Conservation (phyloP, 768 basidiomycete genomes). For the Daedaleopsis nitida region DNA sequence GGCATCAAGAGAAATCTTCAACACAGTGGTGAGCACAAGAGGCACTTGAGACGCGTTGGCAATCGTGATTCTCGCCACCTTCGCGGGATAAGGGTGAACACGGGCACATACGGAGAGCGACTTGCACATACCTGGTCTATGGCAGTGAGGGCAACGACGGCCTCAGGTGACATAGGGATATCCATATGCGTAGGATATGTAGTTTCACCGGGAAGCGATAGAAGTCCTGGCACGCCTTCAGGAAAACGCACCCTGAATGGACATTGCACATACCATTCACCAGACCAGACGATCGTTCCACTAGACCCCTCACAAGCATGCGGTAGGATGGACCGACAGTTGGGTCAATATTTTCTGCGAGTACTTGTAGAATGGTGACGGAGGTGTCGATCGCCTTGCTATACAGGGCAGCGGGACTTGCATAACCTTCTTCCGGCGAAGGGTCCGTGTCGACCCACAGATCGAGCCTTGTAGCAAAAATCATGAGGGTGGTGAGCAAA, state of each 20-base stretch:
- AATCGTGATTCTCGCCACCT: neutral
- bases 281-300: conserved; percentile 41
- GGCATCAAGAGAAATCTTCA: conserved; percentile 45
- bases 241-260: neutral
- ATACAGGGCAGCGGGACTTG: conserved; percentile 52
- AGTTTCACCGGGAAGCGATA: neutral
- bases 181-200: neutral
- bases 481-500: conserved; percentile 52
- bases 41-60: conserved; percentile 39
- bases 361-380: conserved; percentile 46
- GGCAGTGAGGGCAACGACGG: too few species aligned
- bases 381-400: conserved; percentile 46
- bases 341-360: conserved; percentile 41
- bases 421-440: conserved; percentile 39
- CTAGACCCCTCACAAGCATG: conserved; percentile 31
- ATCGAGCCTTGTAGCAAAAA: conserved; percentile 57
- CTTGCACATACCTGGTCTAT: neutral
- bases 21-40: conserved; percentile 47
- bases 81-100: neutral
- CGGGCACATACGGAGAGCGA: neutral
- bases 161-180: neutral
- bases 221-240: neutral
- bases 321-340: neutral
- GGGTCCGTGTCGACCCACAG: conserved; percentile 56
- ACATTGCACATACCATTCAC: neutral